These are phyloP conservation scores for Colletotrichum liaoningense DNA, from an alignment of 2,329 filamentous ascomycete genomes.

Conservation along the genomic window DNA sequence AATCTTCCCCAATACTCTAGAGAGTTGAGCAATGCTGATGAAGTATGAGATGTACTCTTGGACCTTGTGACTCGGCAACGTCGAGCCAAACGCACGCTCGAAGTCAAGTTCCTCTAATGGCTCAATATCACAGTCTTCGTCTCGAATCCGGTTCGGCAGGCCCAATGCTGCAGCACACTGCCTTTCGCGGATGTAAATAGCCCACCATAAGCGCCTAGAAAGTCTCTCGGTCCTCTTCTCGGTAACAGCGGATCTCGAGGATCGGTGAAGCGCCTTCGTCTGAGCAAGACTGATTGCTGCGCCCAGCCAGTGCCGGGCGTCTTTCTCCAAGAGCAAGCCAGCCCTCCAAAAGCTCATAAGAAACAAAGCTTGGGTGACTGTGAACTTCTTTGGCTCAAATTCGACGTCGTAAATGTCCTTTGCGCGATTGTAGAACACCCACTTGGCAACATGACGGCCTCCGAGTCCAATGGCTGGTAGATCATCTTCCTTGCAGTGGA, in stretches of 20 bases:
- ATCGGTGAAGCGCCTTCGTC: slow-evolving; percentile 57
- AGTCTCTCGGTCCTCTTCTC: slow-evolving; percentile 45
- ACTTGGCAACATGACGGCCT: slow-evolving; percentile 61
- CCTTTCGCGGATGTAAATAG: slow-evolving; percentile 61
- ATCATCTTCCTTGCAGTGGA: slow-evolving; percentile 59
- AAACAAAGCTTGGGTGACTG: slow-evolving; percentile 62
- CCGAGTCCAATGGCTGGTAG: slow-evolving; percentile 58
- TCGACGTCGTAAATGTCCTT: slow-evolving; percentile 65
- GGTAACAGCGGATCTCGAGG: slow-evolving; percentile 26
- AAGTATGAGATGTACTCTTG: slow-evolving; percentile 48
- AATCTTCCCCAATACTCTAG: slow-evolving; percentile 41
- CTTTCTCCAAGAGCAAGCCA: slow-evolving; percentile 57
- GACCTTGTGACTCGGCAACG: slow-evolving; percentile 43
- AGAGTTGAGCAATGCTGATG: slow-evolving; percentile 41
- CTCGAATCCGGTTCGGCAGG: slow-evolving; percentile 57
- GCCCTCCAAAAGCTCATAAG: slow-evolving; percentile 67
- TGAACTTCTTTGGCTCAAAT: slow-evolving; percentile 61
- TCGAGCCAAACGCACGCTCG: slow-evolving; percentile 38
- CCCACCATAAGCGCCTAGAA: slow-evolving; percentile 64
- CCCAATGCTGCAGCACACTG: slow-evolving; percentile 58
- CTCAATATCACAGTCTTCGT: slow-evolving; percentile 57
- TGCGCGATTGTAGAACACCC: slow-evolving; percentile 60
- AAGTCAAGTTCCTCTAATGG: neutral
- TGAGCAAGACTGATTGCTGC: slow-evolving; percentile 63
- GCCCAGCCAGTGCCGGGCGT: slow-evolving; percentile 61